Base-by-base conservation (phyloP, 2,329 filamentous ascomycete genomes). In the Colletotrichum australisinense region DNA sequence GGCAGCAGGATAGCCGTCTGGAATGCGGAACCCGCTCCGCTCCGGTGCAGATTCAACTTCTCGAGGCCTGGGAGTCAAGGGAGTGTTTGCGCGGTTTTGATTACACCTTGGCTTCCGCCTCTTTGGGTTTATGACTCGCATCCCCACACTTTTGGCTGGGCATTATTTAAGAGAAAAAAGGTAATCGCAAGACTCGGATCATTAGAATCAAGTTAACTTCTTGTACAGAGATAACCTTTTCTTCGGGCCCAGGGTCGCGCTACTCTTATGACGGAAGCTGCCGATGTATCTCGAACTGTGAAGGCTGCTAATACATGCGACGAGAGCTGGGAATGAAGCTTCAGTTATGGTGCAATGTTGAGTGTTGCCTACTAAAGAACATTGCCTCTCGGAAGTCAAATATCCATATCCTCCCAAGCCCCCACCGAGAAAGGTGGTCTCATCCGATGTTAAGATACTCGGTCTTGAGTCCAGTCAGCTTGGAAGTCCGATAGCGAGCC, bases 111-210 rank as follows among this genome's bases (percentile, higher is more conserved):
- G 57, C 46, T 55, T 22, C 38, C 26, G 12, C 16, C 56, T 55
- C 16, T 30, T 24, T 24, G 65, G 65, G 30, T 32, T 63, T 35
- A 57, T 68, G 65, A 68, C 65, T 68, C 65, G 65, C 22, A 30
- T 35, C 65, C 22, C 65, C 65, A 63, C 65, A 11, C 30, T n/a
- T 32, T 32, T n/a, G 30, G 11, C 65, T 62, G 56, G 65, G 65
- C 65, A 68, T 46, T 62, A 24, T 55, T 14, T 42, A 5, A 42
- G 42, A n/a, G n/a, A 68, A 68, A 30, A 35, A 38, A 30, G 26
- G 46, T 32, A 42, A 62, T 62, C 32, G 57, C 26, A 55, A 63
- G 14, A 19, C 14, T 46, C 24, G 30, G 6, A 24, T 3, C 7
- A 14, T 12, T 12, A 28, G 35, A 49, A 9, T 22, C 12, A 12